phyloP scores from a whole-genome alignment of 352 stramenopile species.

The Globisporangium sylvaticum region DNA sequence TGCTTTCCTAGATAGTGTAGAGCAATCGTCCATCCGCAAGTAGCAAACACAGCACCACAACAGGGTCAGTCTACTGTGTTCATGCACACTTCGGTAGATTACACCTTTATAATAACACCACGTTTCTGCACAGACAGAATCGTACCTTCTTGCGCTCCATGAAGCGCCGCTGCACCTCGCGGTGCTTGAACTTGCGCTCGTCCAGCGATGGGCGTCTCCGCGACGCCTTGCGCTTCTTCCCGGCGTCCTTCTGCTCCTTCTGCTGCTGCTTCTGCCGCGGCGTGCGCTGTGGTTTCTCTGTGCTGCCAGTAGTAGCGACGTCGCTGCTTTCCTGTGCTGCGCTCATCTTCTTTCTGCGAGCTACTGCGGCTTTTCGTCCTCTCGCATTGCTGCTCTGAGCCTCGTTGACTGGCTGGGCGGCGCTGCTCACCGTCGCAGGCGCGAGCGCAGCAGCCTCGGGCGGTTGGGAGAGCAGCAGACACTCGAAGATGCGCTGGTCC shows the following conservation, averaged over 20 bases:
- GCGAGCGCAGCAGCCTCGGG: neutral
- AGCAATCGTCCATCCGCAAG: neutral
- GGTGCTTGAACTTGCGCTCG: constrained; percentile 46
- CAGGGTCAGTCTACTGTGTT: neutral
- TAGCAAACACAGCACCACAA: neutral
- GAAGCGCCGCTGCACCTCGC: constrained; percentile 46
- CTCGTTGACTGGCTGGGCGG: neutral
- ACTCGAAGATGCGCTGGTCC: constrained; percentile 22
- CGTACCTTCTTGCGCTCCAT: constrained; percentile 48
- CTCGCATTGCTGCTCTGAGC: neutral
- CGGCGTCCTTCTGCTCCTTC: constrained; percentile 8
- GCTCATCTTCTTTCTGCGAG: neutral
- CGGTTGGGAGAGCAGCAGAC: constrained; percentile 24
- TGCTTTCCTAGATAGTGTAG: constrained; percentile 17
- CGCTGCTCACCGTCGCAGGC: neutral
- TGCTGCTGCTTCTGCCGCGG: neutral
- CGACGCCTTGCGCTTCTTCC: constrained; percentile 20
- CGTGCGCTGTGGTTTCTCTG: neutral
- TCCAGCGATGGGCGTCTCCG: constrained; percentile 29
- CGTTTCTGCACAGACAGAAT: neutral
- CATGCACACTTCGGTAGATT: neutral
- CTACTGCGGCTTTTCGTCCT: neutral
- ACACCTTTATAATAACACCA: neutral
- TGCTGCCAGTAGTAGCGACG: neutral
- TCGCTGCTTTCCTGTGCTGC: neutral